These are phyloP conservation scores for Cyberlindnera saturnus DNA, from an alignment of 805 yeast genomes.

Conservation along the genomic window DNA sequence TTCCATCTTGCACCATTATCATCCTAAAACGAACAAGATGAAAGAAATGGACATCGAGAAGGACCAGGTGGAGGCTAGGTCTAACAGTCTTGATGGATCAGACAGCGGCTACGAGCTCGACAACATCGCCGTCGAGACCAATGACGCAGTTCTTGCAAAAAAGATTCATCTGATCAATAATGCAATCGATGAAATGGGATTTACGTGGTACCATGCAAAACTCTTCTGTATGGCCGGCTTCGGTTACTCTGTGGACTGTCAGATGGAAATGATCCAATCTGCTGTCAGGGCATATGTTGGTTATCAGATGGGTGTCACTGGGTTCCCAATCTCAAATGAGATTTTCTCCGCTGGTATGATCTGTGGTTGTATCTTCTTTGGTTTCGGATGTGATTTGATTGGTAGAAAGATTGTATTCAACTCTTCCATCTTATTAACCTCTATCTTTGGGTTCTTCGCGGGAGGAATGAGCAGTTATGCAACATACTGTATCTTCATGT, in stretches of 20 bases:
- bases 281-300: constrained; percentile 40
- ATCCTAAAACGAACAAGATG: no score
- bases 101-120: neutral
- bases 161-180: constrained; percentile 43
- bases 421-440: constrained; percentile 37
- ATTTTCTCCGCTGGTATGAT: constrained; percentile 43
- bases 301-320: constrained; percentile 34
- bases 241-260: constrained; percentile 49
- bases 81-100: neutral
- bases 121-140: constrained; percentile 24
- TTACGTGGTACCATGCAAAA: constrained; percentile 45
- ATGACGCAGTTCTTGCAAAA: constrained; percentile 14
- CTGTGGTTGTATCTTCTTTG: constrained; percentile 44
- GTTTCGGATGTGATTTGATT: constrained; percentile 43
- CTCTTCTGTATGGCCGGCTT: constrained; percentile 43
- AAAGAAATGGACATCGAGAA: no score
- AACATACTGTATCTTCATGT: constrained; percentile 41
- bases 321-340: constrained; percentile 39
- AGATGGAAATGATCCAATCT: constrained; percentile 40
- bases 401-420: constrained; percentile 48
- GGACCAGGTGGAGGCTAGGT: no score
- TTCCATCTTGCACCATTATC: no score
- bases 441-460: constrained; percentile 40
- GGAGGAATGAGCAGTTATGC: constrained; percentile 44
- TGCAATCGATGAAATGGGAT: constrained; percentile 58